These are phyloP conservation scores for Trichoderma afroharzianum DNA, from an alignment of 2,329 filamentous ascomycete genomes.

Conservation along the genomic window DNA sequence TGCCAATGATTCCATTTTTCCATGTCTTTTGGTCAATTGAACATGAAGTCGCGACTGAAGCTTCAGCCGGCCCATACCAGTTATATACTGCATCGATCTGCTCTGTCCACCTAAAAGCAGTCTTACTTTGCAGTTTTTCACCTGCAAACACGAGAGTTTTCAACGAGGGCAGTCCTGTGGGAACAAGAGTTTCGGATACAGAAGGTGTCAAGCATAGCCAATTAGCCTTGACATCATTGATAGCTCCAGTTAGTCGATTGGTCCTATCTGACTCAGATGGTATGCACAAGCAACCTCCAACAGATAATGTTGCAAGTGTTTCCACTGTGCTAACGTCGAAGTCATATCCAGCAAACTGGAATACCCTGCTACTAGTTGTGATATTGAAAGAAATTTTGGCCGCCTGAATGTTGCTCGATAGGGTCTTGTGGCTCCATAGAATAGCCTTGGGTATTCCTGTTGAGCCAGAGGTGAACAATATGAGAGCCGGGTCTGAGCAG, in stretches of 20 bases:
- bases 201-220: constrained; percentile 4
- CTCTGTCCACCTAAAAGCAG: neutral
- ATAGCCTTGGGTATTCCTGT: constrained; percentile 51
- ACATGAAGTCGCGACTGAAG: neutral
- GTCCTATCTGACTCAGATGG: constrained; percentile 4
- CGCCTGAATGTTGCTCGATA: neutral
- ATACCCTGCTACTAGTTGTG: neutral
- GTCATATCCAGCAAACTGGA: constrained; percentile 7
- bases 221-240: neutral
- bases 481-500: constrained; percentile 17
- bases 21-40: neutral
- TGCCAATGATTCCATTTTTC: neutral
- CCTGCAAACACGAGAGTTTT: neutral
- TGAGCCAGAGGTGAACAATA: constrained; percentile 51
- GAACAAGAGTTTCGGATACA: neutral
- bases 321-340: constrained; percentile 6
- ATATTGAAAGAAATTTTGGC: neutral
- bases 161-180: neutral
- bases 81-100: neutral
- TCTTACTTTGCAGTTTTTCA: neutral
- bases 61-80: constrained; percentile 9
- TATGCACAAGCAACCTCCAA: constrained; percentile 2
- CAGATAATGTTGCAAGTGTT: neutral
- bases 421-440: constrained; percentile 27
- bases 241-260: neutral